Evolutionary conservation across 108 stramenopile species (phyloP).

Genomic region (Pelagomonas calceolata): DNA sequence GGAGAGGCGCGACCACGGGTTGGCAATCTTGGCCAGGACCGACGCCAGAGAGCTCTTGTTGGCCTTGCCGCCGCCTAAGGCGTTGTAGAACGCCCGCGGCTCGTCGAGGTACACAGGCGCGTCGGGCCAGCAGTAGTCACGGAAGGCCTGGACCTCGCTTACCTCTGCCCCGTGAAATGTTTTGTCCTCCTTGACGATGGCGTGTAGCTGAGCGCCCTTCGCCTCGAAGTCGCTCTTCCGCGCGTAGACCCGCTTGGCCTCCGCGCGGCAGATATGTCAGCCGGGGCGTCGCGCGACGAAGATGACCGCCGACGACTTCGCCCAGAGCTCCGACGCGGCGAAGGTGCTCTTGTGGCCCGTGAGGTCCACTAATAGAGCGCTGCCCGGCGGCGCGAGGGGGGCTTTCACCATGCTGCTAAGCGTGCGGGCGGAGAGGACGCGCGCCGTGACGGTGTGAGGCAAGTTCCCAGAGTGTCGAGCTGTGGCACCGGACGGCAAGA

Average conservation of each 20-base stretch:
- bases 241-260: not conserved
- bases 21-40: not conserved
- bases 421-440: too few relatives aligned
- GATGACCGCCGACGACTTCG: not conserved
- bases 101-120: not conserved
- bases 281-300: not conserved
- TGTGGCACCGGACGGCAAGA: too few relatives aligned
- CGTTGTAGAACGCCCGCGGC: not conserved
- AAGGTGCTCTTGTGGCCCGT: too few relatives aligned
- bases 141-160: not conserved
- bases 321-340: not conserved
- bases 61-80: not conserved
- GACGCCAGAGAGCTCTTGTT: not conserved
- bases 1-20: not conserved
- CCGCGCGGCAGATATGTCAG: constrained; percentile 1
- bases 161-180: not conserved
- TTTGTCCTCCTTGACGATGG: not conserved
- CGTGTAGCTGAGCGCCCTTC: not conserved
- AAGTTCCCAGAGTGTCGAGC: too few relatives aligned
- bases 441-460: too few relatives aligned
- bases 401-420: too few relatives aligned
- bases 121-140: not conserved
- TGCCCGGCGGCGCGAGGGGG: too few relatives aligned
- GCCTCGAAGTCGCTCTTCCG: not conserved
- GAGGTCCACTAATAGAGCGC: too few relatives aligned